Evolutionary conservation across 129 eudicot genomes (phyloP), one percentile per base, ranked within the genome.

Genomic region (Tanacetum coccineum): DNA sequence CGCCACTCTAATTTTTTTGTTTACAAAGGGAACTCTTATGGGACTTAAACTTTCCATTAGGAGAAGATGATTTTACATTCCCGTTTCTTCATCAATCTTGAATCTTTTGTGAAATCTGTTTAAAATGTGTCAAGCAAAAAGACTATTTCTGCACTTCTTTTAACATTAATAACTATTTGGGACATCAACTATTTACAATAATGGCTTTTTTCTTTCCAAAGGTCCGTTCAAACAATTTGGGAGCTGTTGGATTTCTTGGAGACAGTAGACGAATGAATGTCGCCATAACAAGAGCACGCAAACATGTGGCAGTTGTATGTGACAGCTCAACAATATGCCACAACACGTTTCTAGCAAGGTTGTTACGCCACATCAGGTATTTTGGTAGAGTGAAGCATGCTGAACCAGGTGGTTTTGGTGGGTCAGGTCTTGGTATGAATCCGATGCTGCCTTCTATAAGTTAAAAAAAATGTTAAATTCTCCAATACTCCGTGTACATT

Each of bases 311-410:
- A 17, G 85, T 92, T 30, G 82, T 92, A 32, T 92, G 98, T 80
- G 98, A 92, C 68, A 92, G 98, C 82, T 92, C 98, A 49, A 92
- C 98, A 9, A 92, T 92, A 79, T 92, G 98, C 75, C 98, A 92
- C 48, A 92, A 92, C 83, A 82, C 96, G 30, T 92, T 83, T 58
- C 69, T 92, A 74, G 98, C 98, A 2, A 85, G 98, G 87, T 71
- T 92, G 74, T 74, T 92, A 71, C 98, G 98, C 44, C 98, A 92
- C 80, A 88, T 92, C 70, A 84, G 98, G 81, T 92, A 92, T 28
- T 81, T 80, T 76, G 98, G 98, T 44, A 64, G 95, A 72, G 98
- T 92, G 66, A 92, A 88, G 74, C 96, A 92, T 61, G 95, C 80
- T 0, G 96, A 91, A 70, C 90, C 97, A 14, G 96, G 95, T 47